These are phyloP conservation scores for Penicillium brasilianum DNA, from an alignment of 2,329 filamentous ascomycete species.

Conservation along the genomic window DNA sequence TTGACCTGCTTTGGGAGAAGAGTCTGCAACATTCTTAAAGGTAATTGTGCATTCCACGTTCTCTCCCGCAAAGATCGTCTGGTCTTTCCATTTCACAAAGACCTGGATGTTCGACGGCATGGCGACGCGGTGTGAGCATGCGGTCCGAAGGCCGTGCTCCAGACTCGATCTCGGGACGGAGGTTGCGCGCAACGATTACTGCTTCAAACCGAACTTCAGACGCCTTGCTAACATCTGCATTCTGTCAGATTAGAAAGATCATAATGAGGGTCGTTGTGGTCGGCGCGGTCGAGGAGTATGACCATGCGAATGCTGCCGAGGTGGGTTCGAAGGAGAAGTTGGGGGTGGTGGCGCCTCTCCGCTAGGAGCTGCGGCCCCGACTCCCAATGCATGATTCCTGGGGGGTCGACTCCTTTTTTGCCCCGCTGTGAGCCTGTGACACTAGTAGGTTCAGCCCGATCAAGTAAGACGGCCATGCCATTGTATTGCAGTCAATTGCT, in stretches of 20 bases:
- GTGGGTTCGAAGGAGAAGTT: conserved; percentile 12
- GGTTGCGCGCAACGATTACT: conserved; percentile 15
- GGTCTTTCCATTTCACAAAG: conserved; percentile 92
- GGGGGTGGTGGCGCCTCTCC: conserved; percentile 23
- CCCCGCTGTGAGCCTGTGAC: conserved; percentile 2
- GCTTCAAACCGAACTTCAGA: conserved; percentile 16
- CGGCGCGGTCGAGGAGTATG: conserved; percentile 19
- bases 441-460: background rate
- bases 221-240: conserved; percentile 34
- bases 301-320: conserved; percentile 20
- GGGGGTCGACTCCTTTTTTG: conserved; percentile 4
- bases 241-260: conserved; percentile 31
- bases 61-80: conserved; percentile 95
- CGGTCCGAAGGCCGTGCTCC: conserved; percentile 30
- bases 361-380: conserved; percentile 5
- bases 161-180: conserved; percentile 14
- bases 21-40: conserved; percentile 80
- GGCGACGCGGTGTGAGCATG: conserved; percentile 42
- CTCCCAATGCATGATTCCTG: background rate
- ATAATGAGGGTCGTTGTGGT: conserved; percentile 21
- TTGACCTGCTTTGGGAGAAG: conserved; percentile 37
- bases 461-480: background rate
- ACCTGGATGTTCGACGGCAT: conserved; percentile 82
- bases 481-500: background rate
- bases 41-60: conserved; percentile 94